Evolutionary conservation across 345 rosid species (phyloP).

Genomic region (Cardamine occulta): DNA sequence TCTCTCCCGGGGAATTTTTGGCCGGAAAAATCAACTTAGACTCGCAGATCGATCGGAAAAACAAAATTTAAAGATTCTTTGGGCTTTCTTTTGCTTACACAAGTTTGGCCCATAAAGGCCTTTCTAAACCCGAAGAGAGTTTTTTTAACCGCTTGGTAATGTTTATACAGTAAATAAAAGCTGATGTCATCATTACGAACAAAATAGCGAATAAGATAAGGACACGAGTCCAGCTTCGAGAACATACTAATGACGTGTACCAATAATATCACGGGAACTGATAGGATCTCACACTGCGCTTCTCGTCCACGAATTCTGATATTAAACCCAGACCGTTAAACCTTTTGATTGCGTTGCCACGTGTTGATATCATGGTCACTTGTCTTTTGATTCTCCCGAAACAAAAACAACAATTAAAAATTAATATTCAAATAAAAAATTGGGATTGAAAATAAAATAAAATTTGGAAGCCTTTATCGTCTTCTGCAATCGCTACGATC

Average conservation of each 20-base stretch:
- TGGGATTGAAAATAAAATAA: background rate
- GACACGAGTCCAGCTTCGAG: slow-evolving; percentile 39
- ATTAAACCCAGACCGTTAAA: slow-evolving; percentile 41
- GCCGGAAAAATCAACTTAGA: background rate
- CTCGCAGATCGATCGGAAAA: background rate
- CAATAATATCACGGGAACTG: slow-evolving; percentile 62
- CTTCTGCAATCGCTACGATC: slow-evolving; percentile 24
- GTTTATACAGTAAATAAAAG: background rate
- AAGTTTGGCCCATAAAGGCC: slow-evolving; percentile 12
- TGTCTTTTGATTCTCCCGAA: slow-evolving; percentile 37
- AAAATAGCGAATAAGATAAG: background rate
- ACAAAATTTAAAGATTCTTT: slow-evolving; percentile 10
- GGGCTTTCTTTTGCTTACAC: slow-evolving; percentile 20
- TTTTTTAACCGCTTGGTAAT: background rate
- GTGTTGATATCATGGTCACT: slow-evolving; percentile 51
- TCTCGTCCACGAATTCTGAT: slow-evolving; percentile 93
- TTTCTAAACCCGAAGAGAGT: no score
- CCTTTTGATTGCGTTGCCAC: slow-evolving; percentile 57
- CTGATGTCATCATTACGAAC: slow-evolving; percentile 4
- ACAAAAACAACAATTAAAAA: slow-evolving; percentile 29
- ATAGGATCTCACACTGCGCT: slow-evolving; percentile 67
- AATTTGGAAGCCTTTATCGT: slow-evolving; percentile 34
- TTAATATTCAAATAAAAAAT: slow-evolving; percentile 11
- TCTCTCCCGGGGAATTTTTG: slow-evolving; percentile 13
- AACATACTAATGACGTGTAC: slow-evolving; percentile 57